Base-by-base conservation (phyloP, 2,329 filamentous ascomycete species). In the Diaporthe humulicola region DNA sequence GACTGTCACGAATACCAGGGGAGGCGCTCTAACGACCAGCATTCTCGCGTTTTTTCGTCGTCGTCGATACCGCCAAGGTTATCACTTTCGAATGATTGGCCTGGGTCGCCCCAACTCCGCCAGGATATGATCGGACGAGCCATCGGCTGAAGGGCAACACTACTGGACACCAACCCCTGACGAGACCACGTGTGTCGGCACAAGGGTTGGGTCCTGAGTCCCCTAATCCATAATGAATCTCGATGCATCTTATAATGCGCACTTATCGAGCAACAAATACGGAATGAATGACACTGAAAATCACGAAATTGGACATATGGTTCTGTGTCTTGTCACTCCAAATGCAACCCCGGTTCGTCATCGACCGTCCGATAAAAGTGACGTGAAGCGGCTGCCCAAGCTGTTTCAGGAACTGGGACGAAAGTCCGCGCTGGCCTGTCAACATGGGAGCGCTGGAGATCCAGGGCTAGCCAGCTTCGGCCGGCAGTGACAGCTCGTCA, bases 51-150 rank as follows among this genome's bases (percentile, higher is more conserved):
- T 22, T 86, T 87, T 76, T 87, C 87, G 14, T 84, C 84, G 17
- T 84, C 85, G 0, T 84, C 85, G 3, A 83, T 85, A 22, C 86
- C 86, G 57, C 85, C 85, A 4, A 83, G 85, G 76, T 76, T 86
- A 33, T 87, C 86, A 14, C 84, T 87, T 38, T 86, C 87, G 9
- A 86, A 90, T 5, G 87, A 89, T 12, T 78, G 83, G 52, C 81
- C 83, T 25, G 86, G 84, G 3, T 71, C 40, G 10, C 54, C 57
- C 36, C 40, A 85, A 38, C 81, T 88, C 69, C 85, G 84, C 73
- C 82, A 85, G 73, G 85, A 84, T 15, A 85, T 87, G 61, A 90
- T 90, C 81, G 89, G 89, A 8, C 84, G 87, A 38, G 89, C 89
- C 4, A 87, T 90, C 71, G 88, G 88, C n/a, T 90, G 84, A 88